Percentiles rank a stretch among this genome's conserved stretches.
Conservation (phyloP, 2,329 filamentous ascomycete species). For the Venturia asperata region DNA sequence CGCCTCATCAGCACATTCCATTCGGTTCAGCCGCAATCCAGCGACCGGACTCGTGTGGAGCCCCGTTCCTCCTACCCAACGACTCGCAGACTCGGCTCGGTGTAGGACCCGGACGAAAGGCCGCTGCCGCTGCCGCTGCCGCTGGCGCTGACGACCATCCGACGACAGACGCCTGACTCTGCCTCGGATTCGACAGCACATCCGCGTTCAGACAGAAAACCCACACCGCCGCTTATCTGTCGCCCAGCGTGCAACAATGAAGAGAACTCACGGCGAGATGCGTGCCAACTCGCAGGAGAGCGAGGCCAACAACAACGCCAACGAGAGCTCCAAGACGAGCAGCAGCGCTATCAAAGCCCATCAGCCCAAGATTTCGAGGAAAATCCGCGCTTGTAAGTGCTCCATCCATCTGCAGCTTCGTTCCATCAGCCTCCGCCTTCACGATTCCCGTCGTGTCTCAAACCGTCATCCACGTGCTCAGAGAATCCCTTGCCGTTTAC, state of each 20-base stretch:
- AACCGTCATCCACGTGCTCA: background rate
- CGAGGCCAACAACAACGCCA: background rate
- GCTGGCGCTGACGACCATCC: background rate
- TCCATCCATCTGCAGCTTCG: background rate
- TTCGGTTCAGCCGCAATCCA: too few species aligned
- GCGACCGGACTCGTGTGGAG: background rate
- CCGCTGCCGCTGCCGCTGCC: background rate
- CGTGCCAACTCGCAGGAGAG: conserved; percentile 8
- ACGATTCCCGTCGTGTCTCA: too few species aligned
- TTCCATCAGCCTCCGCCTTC: background rate
- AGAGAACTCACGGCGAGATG: conserved; percentile 18
- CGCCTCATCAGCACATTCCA: background rate
- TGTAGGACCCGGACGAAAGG: background rate
- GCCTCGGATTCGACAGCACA: background rate
- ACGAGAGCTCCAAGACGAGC: conserved; percentile 3
- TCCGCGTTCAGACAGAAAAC: background rate
- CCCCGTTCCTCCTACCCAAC: background rate
- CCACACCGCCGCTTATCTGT: conserved; percentile 5
- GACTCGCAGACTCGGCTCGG: background rate
- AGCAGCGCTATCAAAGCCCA: conserved; percentile 2
- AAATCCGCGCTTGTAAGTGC: conserved; percentile 21
- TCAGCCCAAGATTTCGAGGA: conserved; percentile 20
- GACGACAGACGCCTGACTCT: too few species aligned
- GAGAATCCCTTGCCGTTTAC: background rate
- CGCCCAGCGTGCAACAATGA: conserved; percentile 9